Percentiles rank a stretch among this genome's conserved stretches.
Evolutionary conservation across 331 rosid genomes (phyloP).

Genomic region (Quercus tomentella): DNA sequence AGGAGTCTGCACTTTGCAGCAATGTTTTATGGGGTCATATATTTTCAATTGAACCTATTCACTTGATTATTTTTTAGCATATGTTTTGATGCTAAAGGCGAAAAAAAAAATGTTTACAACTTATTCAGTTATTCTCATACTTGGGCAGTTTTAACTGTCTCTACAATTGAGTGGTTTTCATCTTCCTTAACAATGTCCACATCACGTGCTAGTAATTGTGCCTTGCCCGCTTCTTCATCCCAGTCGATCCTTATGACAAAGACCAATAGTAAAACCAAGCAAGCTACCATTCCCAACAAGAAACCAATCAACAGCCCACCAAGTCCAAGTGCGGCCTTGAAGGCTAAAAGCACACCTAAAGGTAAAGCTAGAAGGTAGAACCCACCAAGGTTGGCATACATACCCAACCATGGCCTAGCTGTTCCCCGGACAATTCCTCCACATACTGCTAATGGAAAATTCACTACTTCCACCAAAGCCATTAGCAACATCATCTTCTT

Average conservation of each 20-base stretch:
- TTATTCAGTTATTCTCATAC: not conserved
- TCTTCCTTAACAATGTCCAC: conserved; percentile 9
- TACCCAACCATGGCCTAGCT: conserved; percentile 67
- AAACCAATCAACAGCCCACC: conserved; percentile 67
- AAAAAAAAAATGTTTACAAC: not conserved
- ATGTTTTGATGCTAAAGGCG: not conserved
- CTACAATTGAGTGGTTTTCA: conserved; percentile 14
- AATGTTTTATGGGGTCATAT: not conserved
- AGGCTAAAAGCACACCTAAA: conserved; percentile 56
- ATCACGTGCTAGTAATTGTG: conserved; percentile 35
- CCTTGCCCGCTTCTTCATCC: conserved; percentile 65
- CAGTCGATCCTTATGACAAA: conserved; percentile 67
- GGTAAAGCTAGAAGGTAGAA: conserved; percentile 81
- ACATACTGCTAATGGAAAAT: conserved; percentile 72
- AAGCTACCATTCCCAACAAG: conserved; percentile 43
- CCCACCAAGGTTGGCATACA: conserved; percentile 74
- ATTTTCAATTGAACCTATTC: not conserved
- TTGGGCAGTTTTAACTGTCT: not conserved
- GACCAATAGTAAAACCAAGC: conserved; percentile 49
- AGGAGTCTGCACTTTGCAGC: too few species aligned
- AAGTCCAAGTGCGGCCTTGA: conserved; percentile 57
- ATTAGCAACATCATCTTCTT: conserved; percentile 66
- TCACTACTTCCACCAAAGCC: conserved; percentile 71
- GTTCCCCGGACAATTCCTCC: conserved; percentile 86
- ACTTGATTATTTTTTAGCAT: not conserved